These are phyloP conservation scores for Phylloporus gajari DNA, from an alignment of 1,284 basidiomycete genomes.

Conservation along the genomic window DNA sequence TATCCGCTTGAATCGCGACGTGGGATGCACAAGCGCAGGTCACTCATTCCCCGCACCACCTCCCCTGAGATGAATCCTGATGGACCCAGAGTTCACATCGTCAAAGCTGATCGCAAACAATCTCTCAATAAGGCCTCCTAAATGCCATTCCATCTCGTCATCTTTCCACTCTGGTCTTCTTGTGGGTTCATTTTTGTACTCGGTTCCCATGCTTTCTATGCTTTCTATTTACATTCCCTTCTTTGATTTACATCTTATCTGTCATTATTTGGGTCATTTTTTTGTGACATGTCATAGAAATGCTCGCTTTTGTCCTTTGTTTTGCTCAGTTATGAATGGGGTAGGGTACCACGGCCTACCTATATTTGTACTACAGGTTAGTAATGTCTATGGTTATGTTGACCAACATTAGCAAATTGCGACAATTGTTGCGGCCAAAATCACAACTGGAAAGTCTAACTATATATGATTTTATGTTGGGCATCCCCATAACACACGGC, in stretches of 20 bases:
- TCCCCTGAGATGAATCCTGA: conserved; percentile 40
- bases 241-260: conserved; percentile 31
- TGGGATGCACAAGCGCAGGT: conserved; percentile 65
- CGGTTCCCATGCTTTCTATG: conserved; percentile 26
- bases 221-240: neutral
- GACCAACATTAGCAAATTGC: too few species aligned
- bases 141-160: neutral
- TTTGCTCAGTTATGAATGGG: conserved; percentile 15
- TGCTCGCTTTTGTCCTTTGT: neutral
- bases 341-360: conserved; percentile 13
- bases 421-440: too few species aligned
- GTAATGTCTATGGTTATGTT: too few species aligned
- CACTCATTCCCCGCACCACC: conserved; percentile 41
- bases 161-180: conserved; percentile 2
- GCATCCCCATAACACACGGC: too few species aligned
- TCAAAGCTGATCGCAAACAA: conserved; percentile 42
- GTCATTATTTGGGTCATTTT: conserved; percentile 37
- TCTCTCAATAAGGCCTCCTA: conserved; percentile 40
- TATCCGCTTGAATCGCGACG: conserved; percentile 69
- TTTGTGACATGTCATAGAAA: conserved; percentile 36
- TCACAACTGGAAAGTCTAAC: too few species aligned
- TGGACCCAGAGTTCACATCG: conserved; percentile 28
- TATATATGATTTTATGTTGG: too few species aligned
- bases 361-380: too few species aligned
- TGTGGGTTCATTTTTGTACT: conserved; percentile 12